These are phyloP conservation scores for Sanguinoderma infundibulare DNA, from an alignment of 1,284 basidiomycete species.

Conservation along the genomic window DNA sequence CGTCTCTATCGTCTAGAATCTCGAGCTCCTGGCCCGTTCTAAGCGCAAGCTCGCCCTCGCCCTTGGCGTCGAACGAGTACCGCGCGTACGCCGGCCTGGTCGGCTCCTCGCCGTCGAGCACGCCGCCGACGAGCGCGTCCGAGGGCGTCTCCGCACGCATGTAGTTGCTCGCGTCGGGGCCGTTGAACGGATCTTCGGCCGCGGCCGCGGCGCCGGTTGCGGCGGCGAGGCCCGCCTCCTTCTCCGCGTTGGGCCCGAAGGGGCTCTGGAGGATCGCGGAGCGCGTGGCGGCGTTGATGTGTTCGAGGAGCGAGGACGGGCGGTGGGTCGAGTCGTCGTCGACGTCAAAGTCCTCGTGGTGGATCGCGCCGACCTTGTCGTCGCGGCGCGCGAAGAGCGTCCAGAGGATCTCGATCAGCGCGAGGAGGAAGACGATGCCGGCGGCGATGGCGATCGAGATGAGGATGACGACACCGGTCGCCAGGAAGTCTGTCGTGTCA, in stretches of 20 bases:
- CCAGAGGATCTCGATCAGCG: slow-evolving; percentile 89
- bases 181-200: slow-evolving; percentile 61
- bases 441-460: slow-evolving; percentile 97
- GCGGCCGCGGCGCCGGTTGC: slow-evolving; percentile 27
- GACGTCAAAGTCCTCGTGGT: slow-evolving; percentile 63
- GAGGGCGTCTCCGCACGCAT: slow-evolving; percentile 78
- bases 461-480: slow-evolving; percentile 91
- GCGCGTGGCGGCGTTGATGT: slow-evolving; percentile 87
- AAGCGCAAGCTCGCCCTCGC: slow-evolving; percentile 77
- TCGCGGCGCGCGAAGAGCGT: slow-evolving; percentile 84
- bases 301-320: slow-evolving; percentile 80
- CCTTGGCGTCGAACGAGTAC: slow-evolving; percentile 79
- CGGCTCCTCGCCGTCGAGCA: slow-evolving; percentile 66
- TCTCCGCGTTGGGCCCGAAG: slow-evolving; percentile 53
- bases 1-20: slow-evolving; percentile 78
- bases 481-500: slow-evolving; percentile 72
- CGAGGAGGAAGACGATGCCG: slow-evolving; percentile 91
- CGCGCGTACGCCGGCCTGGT: slow-evolving; percentile 77
- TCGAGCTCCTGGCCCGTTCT: slow-evolving; percentile 75
- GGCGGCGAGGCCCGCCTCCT: slow-evolving; percentile 48
- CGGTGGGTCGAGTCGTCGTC: slow-evolving; percentile 78
- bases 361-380: slow-evolving; percentile 64
- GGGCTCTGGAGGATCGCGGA: slow-evolving; percentile 71
- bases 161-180: slow-evolving; percentile 75
- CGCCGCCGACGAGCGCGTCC: slow-evolving; percentile 65